Conservation (phyloP, 768 basidiomycete genomes). For the Boletus tylopilopsis region DNA sequence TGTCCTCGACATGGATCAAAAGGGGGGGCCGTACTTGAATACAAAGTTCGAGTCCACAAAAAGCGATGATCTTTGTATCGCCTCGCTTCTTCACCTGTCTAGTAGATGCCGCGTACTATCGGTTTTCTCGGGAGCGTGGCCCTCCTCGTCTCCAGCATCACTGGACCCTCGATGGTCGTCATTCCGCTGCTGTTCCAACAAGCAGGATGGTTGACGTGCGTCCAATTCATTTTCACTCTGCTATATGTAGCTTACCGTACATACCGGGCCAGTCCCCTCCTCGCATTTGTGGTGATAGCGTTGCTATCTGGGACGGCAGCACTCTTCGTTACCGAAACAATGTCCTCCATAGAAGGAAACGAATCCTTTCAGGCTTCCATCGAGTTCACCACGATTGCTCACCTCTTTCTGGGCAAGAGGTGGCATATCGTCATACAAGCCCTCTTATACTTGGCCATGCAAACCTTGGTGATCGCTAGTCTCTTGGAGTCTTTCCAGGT, state of each 20-base stretch:
- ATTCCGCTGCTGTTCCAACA: conserved; percentile 23
- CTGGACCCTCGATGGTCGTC: conserved; percentile 21
- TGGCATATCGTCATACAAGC: conserved; percentile 21
- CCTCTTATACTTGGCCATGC: conserved; percentile 20
- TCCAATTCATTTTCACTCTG: background rate
- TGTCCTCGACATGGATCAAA: too few relatives aligned
- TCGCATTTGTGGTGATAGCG: conserved; percentile 16
- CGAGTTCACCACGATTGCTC: conserved; percentile 25
- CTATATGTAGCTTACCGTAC: background rate
- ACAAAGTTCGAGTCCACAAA: too few relatives aligned
- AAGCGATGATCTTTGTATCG: too few relatives aligned
- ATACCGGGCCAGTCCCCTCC: conserved; percentile 9
- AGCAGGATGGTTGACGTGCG: conserved; percentile 26
- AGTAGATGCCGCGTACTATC: conserved; percentile 22
- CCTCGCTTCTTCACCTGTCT: too few relatives aligned
- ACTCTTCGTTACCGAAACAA: conserved; percentile 19
- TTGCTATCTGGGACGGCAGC: conserved; percentile 19
- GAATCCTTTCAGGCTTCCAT: conserved; percentile 21
- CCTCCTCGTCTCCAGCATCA: conserved; percentile 25
- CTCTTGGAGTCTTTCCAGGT: conserved; percentile 26
- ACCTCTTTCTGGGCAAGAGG: conserved; percentile 23
- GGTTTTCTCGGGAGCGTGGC: conserved; percentile 22
- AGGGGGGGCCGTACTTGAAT: too few relatives aligned
- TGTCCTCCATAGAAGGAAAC: conserved; percentile 27
- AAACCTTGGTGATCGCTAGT: conserved; percentile 22